Base-by-base conservation (phyloP, 371 early-diverging fungal genomes). In the Mucor velutinosus region DNA sequence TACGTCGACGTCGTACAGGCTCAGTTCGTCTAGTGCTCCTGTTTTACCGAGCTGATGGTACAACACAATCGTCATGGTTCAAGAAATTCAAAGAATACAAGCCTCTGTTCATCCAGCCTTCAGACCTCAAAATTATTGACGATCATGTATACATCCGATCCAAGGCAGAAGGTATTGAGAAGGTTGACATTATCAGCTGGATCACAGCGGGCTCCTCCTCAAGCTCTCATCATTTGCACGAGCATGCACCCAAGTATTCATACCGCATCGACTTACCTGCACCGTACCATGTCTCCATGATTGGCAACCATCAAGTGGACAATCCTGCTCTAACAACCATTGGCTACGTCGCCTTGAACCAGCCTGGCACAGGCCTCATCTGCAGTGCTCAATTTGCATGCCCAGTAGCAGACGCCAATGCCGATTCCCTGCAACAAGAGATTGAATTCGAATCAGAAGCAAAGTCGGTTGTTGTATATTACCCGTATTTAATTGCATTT, bases 401-500 rank as follows among this genome's bases (percentile, higher is more conserved):
- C 21, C 65, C 70, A 1, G 55, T 65, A 29, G 64, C 60, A 11
- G 65, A 69, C 2, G 7, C 47, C 2, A 45, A 65, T 14, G 65
- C 70, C 19, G 64, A 65, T 60, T 53, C 58, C 21, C 17, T 70
- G 29, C 70, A 64, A 37, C 65, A 60, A 29, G 56, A 29, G 30
- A 65, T 80, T 23, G 58, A 71, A 14, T 80, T 80, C 51, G 75
- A 80, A 39, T 60, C 69, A 0, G 60, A 66, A 15, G 51, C 74
- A 5, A 64, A 70, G 32, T 27, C 47, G 12, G 67, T 78, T 12
- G 73, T 69, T 3, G 60, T 77, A 1, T 47, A 60, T 6, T 77
- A 74, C 57, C 82, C 82, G 10, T 82, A 79, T 27, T 41, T 82
- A 12, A 65, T 82, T 39, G 72, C 68, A 0, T 76, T 82, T 63